A percentile compares a stretch with the other conserved stretches of the same genome.
phyloP scores from a whole-genome alignment of 1,284 basidiomycete species.

The Ceratobasidium papillatum region DNA sequence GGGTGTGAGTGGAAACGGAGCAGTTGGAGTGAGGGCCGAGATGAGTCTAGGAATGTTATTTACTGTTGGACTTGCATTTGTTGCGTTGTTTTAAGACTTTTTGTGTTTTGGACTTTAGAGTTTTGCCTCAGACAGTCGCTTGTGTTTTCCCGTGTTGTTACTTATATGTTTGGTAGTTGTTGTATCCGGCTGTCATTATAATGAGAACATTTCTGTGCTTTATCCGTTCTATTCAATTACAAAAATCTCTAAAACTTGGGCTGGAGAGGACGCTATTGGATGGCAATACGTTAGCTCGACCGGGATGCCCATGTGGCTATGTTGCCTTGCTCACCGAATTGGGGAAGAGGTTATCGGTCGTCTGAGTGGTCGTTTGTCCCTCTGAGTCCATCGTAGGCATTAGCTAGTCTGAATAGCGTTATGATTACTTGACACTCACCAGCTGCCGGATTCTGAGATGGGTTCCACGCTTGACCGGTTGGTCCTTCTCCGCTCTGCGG shows the following conservation, averaged over 20 bases:
- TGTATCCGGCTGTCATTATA: not conserved
- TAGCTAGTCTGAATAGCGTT: not conserved
- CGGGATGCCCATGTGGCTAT: not conserved
- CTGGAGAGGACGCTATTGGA: not conserved
- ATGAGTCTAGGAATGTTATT: not conserved
- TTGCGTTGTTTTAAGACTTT: not conserved
- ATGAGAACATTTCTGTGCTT: not conserved
- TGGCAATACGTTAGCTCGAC: not conserved
- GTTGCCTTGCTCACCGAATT: not conserved
- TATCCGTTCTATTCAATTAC: too few species aligned
- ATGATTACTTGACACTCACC: not conserved
- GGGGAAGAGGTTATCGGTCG: not conserved
- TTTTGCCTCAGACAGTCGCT: not conserved
- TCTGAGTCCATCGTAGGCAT: not conserved
- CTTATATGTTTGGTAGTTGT: conserved; percentile 8
- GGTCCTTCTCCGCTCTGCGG: conserved; percentile 21
- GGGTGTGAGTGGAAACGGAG: not conserved
- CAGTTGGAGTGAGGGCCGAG: not conserved
- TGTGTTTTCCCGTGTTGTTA: not conserved
- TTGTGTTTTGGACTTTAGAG: not conserved
- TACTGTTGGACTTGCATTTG: not conserved
- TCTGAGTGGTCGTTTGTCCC: not conserved
- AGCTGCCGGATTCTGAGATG: not conserved
- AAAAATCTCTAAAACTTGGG: conserved; percentile 13
- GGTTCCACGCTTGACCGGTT: conserved; percentile 15